Base-by-base conservation (phyloP, 257 asterid genomes). In the Scutellaria minor region DNA sequence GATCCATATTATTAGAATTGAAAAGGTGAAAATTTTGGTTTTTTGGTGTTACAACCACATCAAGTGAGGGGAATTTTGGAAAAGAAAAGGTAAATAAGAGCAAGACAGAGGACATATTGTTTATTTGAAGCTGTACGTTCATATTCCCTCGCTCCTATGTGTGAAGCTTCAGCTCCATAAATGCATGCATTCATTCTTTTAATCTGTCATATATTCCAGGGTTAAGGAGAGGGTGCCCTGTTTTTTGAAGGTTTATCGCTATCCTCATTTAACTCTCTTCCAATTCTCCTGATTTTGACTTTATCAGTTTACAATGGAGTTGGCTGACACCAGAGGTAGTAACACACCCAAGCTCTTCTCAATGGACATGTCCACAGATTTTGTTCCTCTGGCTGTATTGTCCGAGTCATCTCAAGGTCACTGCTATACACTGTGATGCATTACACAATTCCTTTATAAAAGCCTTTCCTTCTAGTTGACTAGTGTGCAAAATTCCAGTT, bases 291-390 rank as follows among this genome's bases (percentile, higher is more conserved):
- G 40, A 45, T 72, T 52, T 80, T 78, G 52, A 37, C 54, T 41
- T 84, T 70, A 81, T 76, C 85, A 94, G 96, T 94, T 88, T 70
- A 87, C 89, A 6, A 94, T 94, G 97, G 97, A 94, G 79, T 75
- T 91, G 84, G 85, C 86, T 66, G 88, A 85, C 71, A 70, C 83
- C 45, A 85, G 80, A 64, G 77, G 86, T 56, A 86, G 82, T 71
- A 84, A 85, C 77, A 70, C 80, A 73, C 96, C 96, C 37, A 88
- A 75, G 53, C 53, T 78, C 84, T 91, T 84, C 87, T 72, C 95
- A 18, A 77, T 94, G 98, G 89, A 88, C 83, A 88, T 89, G 97
- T 88, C 97, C 65, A 88, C 89, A n/a, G 87, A 89, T 81, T 84
- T 91, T 80, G 51, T 85, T 68, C 98, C 97, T 24, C 89, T 94